Evolutionary conservation across 2,329 filamentous ascomycete genomes (phyloP), one percentile per base, ranked within the genome.

Genomic region (Pyrenophora teres): DNA sequence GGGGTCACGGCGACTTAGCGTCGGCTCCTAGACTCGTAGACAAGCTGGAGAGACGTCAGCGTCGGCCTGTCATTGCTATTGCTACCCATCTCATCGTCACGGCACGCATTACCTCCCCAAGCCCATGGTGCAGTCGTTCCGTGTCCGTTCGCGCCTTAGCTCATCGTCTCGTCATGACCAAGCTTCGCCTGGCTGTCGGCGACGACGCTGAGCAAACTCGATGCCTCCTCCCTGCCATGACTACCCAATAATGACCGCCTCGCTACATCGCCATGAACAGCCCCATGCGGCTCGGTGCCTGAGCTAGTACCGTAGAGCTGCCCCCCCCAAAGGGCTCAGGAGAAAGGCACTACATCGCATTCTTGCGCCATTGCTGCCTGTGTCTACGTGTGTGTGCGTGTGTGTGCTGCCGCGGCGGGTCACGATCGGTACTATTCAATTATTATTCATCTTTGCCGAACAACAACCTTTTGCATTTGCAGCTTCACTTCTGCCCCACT

Each of bases 281-380:
- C 57, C 27, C 60, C 46, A 52, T 62, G 63, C 63, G 64, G 68
- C 65, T 64, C 61, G 57, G 64, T 68, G 64, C 67, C 67, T 71
- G 62, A 68, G 49, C 61, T 62, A 59, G 58, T 54, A 48, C n/a
- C n/a, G n/a, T n/a, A n/a, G n/a, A n/a, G n/a, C n/a, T n/a, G n/a
- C n/a, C n/a, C n/a, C n/a, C n/a, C 55, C 48, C 45, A 40, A 58
- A 63, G 52, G 55, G 48, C 64, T 64, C 48, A 53, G 46, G 31
- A 53, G 64, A 67, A 47, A 41, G 33, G 38, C 44, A 41, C 50
- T 58, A 52, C 64, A 41, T 49, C 57, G 54, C 64, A 67, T 71
- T 70, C 67, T 66, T 60, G 49, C 51, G 53, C 52, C 57, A 51
- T 53, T 57, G 54, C 63, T n/a, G n/a, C n/a, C n/a, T n/a, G n/a